Conservation (phyloP, 2,329 filamentous ascomycete genomes). For the Ciborinia camelliae region DNA sequence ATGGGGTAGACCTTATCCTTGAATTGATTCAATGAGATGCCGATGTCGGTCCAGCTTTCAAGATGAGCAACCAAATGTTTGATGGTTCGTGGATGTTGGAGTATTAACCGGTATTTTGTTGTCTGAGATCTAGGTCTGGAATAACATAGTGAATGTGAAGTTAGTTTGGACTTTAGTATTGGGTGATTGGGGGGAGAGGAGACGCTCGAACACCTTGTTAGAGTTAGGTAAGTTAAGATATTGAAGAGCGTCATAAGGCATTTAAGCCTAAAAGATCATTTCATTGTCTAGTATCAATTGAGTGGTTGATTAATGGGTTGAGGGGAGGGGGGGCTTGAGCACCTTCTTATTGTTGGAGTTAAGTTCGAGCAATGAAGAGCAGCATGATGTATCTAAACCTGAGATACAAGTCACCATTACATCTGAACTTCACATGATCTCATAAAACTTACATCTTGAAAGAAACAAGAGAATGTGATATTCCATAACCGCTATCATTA, state of each 20-base stretch:
- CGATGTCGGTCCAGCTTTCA: neutral
- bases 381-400: neutral
- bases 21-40: neutral
- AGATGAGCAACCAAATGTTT: neutral
- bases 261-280: too few relatives aligned
- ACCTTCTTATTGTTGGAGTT: neutral
- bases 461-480: slow-evolving; percentile 1
- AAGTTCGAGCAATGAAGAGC: neutral
- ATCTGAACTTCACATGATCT: neutral
- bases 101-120: too few relatives aligned
- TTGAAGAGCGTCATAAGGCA: too few relatives aligned
- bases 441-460: neutral
- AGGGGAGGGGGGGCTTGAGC: too few relatives aligned
- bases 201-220: too few relatives aligned
- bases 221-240: too few relatives aligned
- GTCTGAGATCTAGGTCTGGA: too few relatives aligned
- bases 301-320: too few relatives aligned
- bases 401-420: neutral
- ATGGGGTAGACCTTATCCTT: neutral
- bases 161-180: neutral
- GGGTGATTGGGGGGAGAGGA: too few relatives aligned
- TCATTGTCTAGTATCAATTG: too few relatives aligned
- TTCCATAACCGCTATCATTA: slow-evolving; percentile 12
- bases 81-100: neutral
- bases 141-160: neutral